Base-by-base conservation (phyloP, 257 asterid species). In the Pogostemon cablin region DNA sequence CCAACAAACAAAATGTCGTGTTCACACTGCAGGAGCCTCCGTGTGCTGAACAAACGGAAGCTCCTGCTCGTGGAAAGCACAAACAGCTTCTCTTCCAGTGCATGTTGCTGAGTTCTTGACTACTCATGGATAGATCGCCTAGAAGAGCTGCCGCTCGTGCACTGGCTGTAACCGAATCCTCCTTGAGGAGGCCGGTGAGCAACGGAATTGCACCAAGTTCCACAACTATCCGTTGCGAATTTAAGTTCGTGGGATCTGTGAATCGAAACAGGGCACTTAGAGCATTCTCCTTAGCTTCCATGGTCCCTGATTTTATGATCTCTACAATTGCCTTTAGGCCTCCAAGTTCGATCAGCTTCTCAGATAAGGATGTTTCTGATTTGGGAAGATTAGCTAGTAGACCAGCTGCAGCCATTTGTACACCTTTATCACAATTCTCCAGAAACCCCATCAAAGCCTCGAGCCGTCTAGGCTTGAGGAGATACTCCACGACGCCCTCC, bases 371-470 rank as follows among this genome's bases (percentile, higher is more conserved):
- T 4, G 76, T 81, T 62, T 83, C 87, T 0, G 90, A 85, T 70
- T 87, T 85, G 5, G 90, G 90, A 42, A 87, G 85, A 72, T 87
- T 87, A 35, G 90, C 90, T 34, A 87, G 60, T 54, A 87, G 69
- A 44, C 93, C 88, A 10, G 90, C 93, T 64, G 93, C 88, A 7
- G 93, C 87, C 85, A 76, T 80, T 69, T 85, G 93, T 15, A 85
- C 81, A n/a, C 81, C 68, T 65, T 87, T 84, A 15, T 74, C 80
- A 8, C 67, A 75, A 49, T 78, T 81, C 70, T 87, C 93, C 9
- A 87, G 90, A 70, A 87, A 83, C 6, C 88, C 87, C 2, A 87
- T 85, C 15, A 87, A 71, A 40, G 87, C 85, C 50, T 87, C 90
- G 15, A 85, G 61, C 9, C 93, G 71, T 68, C 90, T 78, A 9